Evolutionary conservation across 768 basidiomycete species (phyloP), one percentile per base, ranked within the genome.

Genomic region (Mycena vitilis): DNA sequence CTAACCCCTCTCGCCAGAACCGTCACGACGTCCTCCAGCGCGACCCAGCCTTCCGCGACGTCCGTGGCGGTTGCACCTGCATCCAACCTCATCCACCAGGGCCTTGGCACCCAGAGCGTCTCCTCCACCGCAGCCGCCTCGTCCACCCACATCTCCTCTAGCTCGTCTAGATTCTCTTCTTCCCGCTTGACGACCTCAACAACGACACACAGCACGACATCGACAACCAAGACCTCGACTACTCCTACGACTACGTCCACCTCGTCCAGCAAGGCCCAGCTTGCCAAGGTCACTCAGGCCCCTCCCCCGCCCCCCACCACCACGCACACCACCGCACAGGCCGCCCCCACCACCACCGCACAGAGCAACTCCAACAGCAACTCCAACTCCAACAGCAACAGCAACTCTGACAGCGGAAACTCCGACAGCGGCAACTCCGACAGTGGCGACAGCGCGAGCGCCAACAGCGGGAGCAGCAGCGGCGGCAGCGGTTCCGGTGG

Each of bases 401-500:
- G 58, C 55, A 30, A 53, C 71, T 38, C 65, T 22, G 37, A 44
- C 60, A 49, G 37, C 65, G 34, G 49, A 70, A 13, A 64, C 70
- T 20, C 51, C 73, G 16, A 57, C 60, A 47, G 59, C 48, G 51
- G 38, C 63, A 58, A 66, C 62, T 13, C 51, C 74, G 30, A 30
- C 30, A 30, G 30, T 30, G 30, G 30, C 30, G 30, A 30, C 30
- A 30, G 30, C 30, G 30, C 30, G 30, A 54, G 58, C 69, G 40
- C 57, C 75, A 22, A 66, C 63, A 53, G 59, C 73, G 16, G 40
- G 40, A 40, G 61, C 67, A 60, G 48, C 71, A 44, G 23, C 66
- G 23, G 25, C 44, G 16, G 40, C 54, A 60, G 69, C 15, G 65
- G 75, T 25, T 81, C 84, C 37, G 77, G 76, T 60, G 78, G 80